Evolutionary conservation across 257 asterid genomes (phyloP).

Genomic region (Solanum chiquidenum): DNA sequence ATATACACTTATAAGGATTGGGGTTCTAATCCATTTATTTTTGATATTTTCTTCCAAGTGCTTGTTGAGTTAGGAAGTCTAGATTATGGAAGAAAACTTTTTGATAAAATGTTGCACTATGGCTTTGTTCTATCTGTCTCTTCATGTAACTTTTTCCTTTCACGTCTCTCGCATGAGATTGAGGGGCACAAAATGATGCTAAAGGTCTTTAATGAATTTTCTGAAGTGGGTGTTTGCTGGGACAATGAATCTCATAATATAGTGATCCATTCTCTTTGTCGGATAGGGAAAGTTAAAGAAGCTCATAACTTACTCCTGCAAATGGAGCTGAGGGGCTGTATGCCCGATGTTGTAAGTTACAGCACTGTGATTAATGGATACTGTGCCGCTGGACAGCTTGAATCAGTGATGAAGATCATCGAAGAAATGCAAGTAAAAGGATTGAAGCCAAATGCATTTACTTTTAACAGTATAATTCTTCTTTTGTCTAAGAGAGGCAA

Average conservation of each 20-base stretch:
- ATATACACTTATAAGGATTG: conserved; percentile 80
- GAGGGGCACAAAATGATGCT: conserved; percentile 37
- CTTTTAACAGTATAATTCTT: conserved; percentile 60
- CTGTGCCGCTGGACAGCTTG: conserved; percentile 48
- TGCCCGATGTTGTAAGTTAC: conserved; percentile 74
- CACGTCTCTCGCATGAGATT: conserved; percentile 34
- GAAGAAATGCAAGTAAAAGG: conserved; percentile 57
- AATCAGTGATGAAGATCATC: conserved; percentile 33
- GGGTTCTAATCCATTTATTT: conserved; percentile 74
- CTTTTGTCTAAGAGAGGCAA: conserved; percentile 60
- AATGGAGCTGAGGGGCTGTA: conserved; percentile 67
- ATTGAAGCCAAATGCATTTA: conserved; percentile 61
- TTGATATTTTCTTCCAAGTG: conserved; percentile 69
- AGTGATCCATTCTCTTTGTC: conserved; percentile 64
- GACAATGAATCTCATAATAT: conserved; percentile 65
- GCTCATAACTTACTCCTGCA: conserved; percentile 64
- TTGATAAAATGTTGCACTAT: conserved; percentile 61
- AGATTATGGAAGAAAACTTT: conserved; percentile 54
- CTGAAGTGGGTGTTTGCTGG: conserved; percentile 68
- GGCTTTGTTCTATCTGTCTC: conserved; percentile 62
- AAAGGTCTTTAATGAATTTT: conserved; percentile 50
- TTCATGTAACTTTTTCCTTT: conserved; percentile 71
- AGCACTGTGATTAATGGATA: conserved; percentile 80
- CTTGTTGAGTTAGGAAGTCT: conserved; percentile 51
- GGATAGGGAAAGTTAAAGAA: conserved; percentile 46